Evolutionary conservation across 192 early-diverging fungal genomes (phyloP), one percentile per base, ranked within the genome.

Genomic region (Coemansia javaensis): DNA sequence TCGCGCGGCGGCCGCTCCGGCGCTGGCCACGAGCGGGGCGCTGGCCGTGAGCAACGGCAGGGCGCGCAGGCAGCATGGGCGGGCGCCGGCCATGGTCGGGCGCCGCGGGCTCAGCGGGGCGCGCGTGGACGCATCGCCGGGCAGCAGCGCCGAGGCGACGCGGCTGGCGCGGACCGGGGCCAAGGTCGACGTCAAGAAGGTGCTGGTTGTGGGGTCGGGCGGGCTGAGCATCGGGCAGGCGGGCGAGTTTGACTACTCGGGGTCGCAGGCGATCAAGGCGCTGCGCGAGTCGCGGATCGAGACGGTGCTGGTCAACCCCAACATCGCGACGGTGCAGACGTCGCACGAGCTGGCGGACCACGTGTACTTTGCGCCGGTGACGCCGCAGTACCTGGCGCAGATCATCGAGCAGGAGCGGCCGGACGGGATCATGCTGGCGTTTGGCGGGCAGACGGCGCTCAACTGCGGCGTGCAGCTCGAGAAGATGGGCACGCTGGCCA

Each of bases 271-370:
- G 17, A 98, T 98, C 79, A 98, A 98, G 71, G 95, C 95, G 15
- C 75, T 98, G 47, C 83, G 85, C 50, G 93, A 99, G 64, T 88
- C 90, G 25, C 82, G 81, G 16, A 83, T 99, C 46, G 61, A 96
- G 54, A 99, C 96, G 3, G 85, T 99, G 25, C 76, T 99, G n/a
- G 85, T 97, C 50, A 99, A 99, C 73, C 96, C 96, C 42, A 99
- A 99, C 74, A 99, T 99, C 66, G 96, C 96, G 28, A 99, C 96
- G 4, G 90, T 97, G 38, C 96, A 99, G 81, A 99, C 96, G 25
- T 89, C 86, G 22, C 82, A 91, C 57, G 86, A 84, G 36, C 79
- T 99, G 30, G 96, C 96, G 1, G 89, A 95, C 73, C 79, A 82
- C 31, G 93, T 95, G 18, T 99, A 96, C 81, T 99, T 99, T 61